phyloP scores from a whole-genome alignment of 352 stramenopile species.

The Elongisporangium prolatum region DNA sequence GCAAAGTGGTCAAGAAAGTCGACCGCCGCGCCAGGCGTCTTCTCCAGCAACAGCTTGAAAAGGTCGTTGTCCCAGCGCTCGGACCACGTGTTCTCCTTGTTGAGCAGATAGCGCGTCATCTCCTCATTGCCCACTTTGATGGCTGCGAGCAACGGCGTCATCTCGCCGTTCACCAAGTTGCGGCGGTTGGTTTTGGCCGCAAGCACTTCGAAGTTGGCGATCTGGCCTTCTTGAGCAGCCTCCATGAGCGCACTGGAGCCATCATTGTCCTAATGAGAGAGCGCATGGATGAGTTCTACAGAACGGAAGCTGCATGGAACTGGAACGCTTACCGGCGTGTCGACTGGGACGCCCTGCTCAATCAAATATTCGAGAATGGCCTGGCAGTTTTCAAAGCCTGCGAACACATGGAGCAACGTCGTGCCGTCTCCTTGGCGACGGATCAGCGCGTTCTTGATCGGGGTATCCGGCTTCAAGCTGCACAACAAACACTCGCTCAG shows the following conservation, averaged over 20 bases:
- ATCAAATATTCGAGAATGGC: slow-evolving; percentile 43
- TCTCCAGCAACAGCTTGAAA: slow-evolving; percentile 46
- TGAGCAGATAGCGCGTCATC: slow-evolving; percentile 44
- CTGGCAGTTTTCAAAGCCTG: slow-evolving; percentile 44
- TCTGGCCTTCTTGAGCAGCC: slow-evolving; percentile 51
- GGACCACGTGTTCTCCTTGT: slow-evolving; percentile 19
- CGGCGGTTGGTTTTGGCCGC: slow-evolving; percentile 8
- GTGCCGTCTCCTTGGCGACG: slow-evolving; percentile 36
- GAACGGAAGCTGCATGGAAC: neutral
- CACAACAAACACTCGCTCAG: neutral
- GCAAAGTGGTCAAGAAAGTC: slow-evolving; percentile 55
- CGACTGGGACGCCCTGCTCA: slow-evolving; percentile 23
- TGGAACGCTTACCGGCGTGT: slow-evolving; percentile 16
- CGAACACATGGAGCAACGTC: slow-evolving; percentile 53
- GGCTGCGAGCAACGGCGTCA: slow-evolving; percentile 40
- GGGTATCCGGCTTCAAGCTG: neutral
- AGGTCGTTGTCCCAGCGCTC: slow-evolving; percentile 34
- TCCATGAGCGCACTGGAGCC: slow-evolving; percentile 62
- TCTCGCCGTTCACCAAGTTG: slow-evolving; percentile 17
- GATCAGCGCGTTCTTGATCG: slow-evolving; percentile 11
- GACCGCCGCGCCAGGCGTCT: slow-evolving; percentile 31
- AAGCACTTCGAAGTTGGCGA: slow-evolving; percentile 38
- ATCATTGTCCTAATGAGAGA: slow-evolving; percentile 19
- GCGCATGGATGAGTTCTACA: neutral
- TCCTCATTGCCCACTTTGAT: slow-evolving; percentile 52